These are phyloP conservation scores for Suillus lakei DNA, from an alignment of 768 basidiomycete species.

Conservation along the genomic window DNA sequence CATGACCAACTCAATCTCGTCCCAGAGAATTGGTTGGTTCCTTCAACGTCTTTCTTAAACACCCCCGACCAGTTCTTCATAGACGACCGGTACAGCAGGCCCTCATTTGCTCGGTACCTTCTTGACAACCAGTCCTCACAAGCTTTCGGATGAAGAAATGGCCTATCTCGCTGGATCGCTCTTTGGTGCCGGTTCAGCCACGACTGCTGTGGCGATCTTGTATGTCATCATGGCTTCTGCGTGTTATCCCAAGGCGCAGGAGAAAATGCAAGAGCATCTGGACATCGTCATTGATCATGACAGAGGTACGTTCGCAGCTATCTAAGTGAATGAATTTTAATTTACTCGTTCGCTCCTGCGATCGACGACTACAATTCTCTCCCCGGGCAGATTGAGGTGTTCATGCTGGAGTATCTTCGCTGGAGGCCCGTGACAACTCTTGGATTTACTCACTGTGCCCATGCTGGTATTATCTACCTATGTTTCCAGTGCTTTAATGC, in stretches of 20 bases:
- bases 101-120: conserved; percentile 60
- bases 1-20: conserved; percentile 55
- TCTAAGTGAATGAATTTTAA: not conserved
- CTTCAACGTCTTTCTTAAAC: not conserved
- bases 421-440: conserved; percentile 52
- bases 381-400: conserved; percentile 45
- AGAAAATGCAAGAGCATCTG: conserved; percentile 55
- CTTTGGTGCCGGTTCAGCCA: conserved; percentile 71
- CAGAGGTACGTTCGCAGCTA: conserved; percentile 25
- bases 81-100: conserved; percentile 30
- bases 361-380: conserved; percentile 43
- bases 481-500: conserved; percentile 10
- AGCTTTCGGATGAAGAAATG: conserved; percentile 58
- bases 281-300: conserved; percentile 56
- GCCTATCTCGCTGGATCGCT: conserved; percentile 68
- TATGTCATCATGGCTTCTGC: conserved; percentile 60
- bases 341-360: conserved; percentile 34
- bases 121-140: conserved; percentile 58
- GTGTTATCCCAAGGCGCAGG: conserved; percentile 57
- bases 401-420: conserved; percentile 44
- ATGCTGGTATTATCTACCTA: conserved; percentile 67
- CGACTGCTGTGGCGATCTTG: conserved; percentile 63
- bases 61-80: conserved; percentile 16
- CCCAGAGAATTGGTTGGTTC: conserved; percentile 45
- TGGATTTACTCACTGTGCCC: conserved; percentile 67